These are phyloP conservation scores for Debaryomyces psychrophilus DNA, from an alignment of 1,139 yeast species.

Conservation along the genomic window DNA sequence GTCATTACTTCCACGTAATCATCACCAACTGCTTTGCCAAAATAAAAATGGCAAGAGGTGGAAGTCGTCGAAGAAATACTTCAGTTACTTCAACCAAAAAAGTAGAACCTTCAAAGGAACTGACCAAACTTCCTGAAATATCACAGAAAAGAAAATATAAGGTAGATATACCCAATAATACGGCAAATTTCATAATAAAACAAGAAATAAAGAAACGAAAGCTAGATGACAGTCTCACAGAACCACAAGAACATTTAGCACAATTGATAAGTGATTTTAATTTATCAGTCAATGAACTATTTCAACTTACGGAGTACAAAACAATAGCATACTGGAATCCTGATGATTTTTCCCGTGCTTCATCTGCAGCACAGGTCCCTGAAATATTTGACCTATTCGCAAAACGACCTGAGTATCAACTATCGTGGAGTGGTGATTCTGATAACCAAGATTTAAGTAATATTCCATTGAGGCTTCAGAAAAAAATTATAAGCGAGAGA, in stretches of 20 bases:
- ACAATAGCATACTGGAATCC: constrained; percentile 68
- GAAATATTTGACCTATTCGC: constrained; percentile 40
- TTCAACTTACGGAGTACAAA: constrained; percentile 60
- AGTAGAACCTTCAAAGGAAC: neutral
- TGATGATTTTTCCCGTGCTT: constrained; percentile 37
- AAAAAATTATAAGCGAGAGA: constrained; percentile 46
- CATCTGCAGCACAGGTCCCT: constrained; percentile 32
- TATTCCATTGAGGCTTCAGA: constrained; percentile 47
- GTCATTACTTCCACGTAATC: neutral
- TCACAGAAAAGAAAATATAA: constrained; percentile 7
- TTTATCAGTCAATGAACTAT: constrained; percentile 50
- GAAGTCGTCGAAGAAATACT: constrained; percentile 10
- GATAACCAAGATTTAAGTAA: constrained; percentile 31
- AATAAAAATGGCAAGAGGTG: constrained; percentile 12
- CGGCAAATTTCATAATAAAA: neutral
- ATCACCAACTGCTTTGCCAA: neutral
- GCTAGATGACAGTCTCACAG: constrained; percentile 1
- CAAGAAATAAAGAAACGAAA: constrained; percentile 9
- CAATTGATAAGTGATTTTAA: constrained; percentile 50
- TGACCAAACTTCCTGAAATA: neutral
- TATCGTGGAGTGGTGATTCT: constrained; percentile 40
- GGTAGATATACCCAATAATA: neutral
- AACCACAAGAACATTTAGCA: constrained; percentile 24
- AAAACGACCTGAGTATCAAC: constrained; percentile 28
- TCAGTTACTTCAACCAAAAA: neutral